phyloP scores from a whole-genome alignment of 2,329 filamentous ascomycete genomes.

The Arthrocladium fulminans region DNA sequence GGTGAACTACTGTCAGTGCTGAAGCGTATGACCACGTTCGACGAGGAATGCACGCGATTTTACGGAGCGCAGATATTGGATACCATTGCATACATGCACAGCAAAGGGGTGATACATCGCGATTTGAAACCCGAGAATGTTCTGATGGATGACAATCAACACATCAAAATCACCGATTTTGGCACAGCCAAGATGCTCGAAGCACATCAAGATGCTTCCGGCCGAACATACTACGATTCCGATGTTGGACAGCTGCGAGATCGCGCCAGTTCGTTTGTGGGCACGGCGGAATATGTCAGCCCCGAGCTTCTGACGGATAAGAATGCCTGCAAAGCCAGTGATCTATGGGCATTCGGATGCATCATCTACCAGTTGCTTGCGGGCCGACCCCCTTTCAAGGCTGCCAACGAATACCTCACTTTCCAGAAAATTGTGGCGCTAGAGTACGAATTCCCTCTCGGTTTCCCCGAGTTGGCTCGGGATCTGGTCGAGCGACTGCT shows the following conservation, averaged over 20 bases:
- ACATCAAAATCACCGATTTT: constrained; percentile 98
- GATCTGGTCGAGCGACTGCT: constrained; percentile 86
- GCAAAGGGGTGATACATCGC: constrained; percentile 86
- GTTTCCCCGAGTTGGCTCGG: constrained; percentile 75
- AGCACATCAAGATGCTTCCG: constrained; percentile 36
- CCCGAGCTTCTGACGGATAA: constrained; percentile 95
- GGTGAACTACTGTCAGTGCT: constrained; percentile 86
- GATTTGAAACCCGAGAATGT: constrained; percentile 97
- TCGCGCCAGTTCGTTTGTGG: constrained; percentile 87
- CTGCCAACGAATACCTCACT: constrained; percentile 86
- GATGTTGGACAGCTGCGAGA: constrained; percentile 34
- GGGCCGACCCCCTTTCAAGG: constrained; percentile 97
- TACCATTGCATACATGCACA: constrained; percentile 97
- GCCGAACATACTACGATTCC: constrained; percentile 26
- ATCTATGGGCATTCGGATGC: constrained; percentile 96
- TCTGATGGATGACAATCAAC: constrained; percentile 87
- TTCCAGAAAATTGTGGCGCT: constrained; percentile 96
- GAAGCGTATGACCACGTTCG: constrained; percentile 90
- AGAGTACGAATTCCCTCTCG: constrained; percentile 85
- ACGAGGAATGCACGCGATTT: constrained; percentile 87
- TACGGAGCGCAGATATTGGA: constrained; percentile 95
- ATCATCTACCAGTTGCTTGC: constrained; percentile 92
- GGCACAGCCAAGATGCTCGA: constrained; percentile 92
- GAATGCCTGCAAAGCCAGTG: constrained; percentile 93
- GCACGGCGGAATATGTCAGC: constrained; percentile 95